Base-by-base conservation (phyloP, 169 alveolate species). In the Plasmodium vivax region DNA sequence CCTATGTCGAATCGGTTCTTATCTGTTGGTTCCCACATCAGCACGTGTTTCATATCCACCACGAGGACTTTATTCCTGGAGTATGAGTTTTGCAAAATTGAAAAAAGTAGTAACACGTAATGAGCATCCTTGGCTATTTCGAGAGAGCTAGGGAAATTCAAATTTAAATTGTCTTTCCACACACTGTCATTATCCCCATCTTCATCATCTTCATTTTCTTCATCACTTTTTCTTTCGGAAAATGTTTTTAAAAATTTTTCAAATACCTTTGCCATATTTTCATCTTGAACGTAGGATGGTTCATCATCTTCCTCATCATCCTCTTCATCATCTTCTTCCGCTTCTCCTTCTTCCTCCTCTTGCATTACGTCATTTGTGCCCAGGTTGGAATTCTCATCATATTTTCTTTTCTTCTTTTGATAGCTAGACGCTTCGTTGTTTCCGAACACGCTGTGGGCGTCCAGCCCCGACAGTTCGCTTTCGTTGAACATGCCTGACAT, bases 221-320 rank as follows among this genome's bases (percentile, higher is more conserved):
- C 95, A 71, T 93, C 94, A 88, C 71, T 58, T 56, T 87, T 87
- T 87, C 45, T 87, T 77, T 87, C 93, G 10, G 93, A 75, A 83
- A 85, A 96, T 0, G 97, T 83, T 41, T 96, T 92, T 88, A 96
- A 79, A 92, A 96, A 96, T 54, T 90, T 85, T 43, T 96, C 98
- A 79, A 96, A 96, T 45, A 96, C 96, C 32, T 95, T 85, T n/a
- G 98, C 95, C 82, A 96, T 96, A 82, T 96, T 96, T 27, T 95
- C 95, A 94, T 96, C 98, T 93, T 96, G 98, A 36, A 96, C 96
- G 87, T 95, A 91, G 1, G 97, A 92, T 36, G 98, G 96, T 47
- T 96, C 98, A 41, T 96, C 98, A 38, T 87, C 93, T 54, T 87
- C 93, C 10, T 87, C 93, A 4, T 87, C 93, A 32, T 87, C 93